Percentiles rank a stretch among this genome's conserved stretches.
These are phyloP conservation scores for Gautieria morchelliformis DNA, from an alignment of 768 basidiomycete genomes.

Conservation along the genomic window DNA sequence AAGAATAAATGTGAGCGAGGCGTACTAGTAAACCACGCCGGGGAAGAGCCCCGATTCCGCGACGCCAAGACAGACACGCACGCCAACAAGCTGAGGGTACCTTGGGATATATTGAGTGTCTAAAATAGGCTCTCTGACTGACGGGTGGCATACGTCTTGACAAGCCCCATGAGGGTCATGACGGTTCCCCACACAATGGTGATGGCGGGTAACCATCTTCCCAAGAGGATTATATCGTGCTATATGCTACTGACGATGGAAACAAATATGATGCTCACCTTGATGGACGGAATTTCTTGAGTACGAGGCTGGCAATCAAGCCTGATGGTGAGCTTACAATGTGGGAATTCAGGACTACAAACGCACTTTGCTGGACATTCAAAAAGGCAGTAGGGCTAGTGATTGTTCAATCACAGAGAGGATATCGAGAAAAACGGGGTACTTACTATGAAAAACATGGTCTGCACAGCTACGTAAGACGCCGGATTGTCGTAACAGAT, in stretches of 20 bases:
- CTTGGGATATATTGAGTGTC: slow-evolving; percentile 23
- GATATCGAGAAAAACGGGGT: not conserved
- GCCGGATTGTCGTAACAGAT: not conserved
- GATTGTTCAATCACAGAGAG: not conserved
- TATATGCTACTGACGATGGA: not conserved
- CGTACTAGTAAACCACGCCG: slow-evolving; percentile 49
- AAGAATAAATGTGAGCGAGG: slow-evolving; percentile 60
- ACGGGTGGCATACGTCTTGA: slow-evolving; percentile 40
- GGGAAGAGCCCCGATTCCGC: slow-evolving; percentile 49
- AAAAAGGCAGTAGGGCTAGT: slow-evolving; percentile 46
- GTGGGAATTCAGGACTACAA: too few relatives aligned
- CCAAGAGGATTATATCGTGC: not conserved
- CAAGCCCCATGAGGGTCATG: slow-evolving; percentile 47
- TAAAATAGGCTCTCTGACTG: not conserved
- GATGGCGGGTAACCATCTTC: slow-evolving; percentile 43
- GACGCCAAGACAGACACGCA: slow-evolving; percentile 45
- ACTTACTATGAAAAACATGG: slow-evolving; percentile 62
- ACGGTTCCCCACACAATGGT: slow-evolving; percentile 51
- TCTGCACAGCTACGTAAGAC: slow-evolving; percentile 25
- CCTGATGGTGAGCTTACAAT: too few relatives aligned
- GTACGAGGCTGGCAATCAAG: slow-evolving; percentile 28
- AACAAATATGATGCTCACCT: slow-evolving; percentile 25
- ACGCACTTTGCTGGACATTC: slow-evolving; percentile 64
- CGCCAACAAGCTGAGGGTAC: slow-evolving; percentile 49
- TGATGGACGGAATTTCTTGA: slow-evolving; percentile 58